A percentile compares a stretch with the other conserved stretches of the same genome.
Evolutionary conservation across 2,329 filamentous ascomycete genomes (phyloP).

Genomic region (Pseudomassariella vexata): DNA sequence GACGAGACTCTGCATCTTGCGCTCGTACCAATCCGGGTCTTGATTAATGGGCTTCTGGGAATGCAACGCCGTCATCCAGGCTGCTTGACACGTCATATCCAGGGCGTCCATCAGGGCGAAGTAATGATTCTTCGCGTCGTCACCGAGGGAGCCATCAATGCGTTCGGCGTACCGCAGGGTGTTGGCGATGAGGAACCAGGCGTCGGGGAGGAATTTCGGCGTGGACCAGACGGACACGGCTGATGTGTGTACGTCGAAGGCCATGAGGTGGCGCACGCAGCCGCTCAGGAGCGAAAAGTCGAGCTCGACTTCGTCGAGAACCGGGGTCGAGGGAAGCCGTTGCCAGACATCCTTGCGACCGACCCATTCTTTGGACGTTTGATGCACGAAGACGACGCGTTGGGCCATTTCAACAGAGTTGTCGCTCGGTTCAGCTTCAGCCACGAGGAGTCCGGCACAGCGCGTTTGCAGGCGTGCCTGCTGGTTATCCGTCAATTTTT

Average conservation of each 20-base stretch:
- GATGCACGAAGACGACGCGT: constrained; percentile 24
- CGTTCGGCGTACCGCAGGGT: constrained; percentile 22
- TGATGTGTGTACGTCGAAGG: constrained; percentile 17
- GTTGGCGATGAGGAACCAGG: constrained; percentile 24
- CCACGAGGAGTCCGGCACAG: constrained; percentile 21
- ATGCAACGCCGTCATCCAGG: constrained; percentile 20
- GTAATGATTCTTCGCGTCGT: constrained; percentile 13
- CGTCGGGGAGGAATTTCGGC: constrained; percentile 22
- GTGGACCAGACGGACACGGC: constrained; percentile 23
- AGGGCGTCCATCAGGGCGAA: constrained; percentile 22
- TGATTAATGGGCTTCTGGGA: constrained; percentile 23
- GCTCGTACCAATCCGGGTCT: constrained; percentile 24
- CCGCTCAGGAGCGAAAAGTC: constrained; percentile 22
- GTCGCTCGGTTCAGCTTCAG: constrained; percentile 15
- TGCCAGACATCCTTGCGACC: constrained; percentile 23
- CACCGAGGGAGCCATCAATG: constrained; percentile 15
- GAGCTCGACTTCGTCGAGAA: constrained; percentile 15
- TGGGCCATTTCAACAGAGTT: constrained; percentile 13
- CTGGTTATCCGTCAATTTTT: constrained; percentile 13
- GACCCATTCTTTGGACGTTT: constrained; percentile 26
- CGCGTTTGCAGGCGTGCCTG: constrained; percentile 14
- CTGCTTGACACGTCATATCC: constrained; percentile 19
- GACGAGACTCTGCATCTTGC: constrained; percentile 17
- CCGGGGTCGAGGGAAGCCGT: constrained; percentile 13
- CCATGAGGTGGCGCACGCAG: constrained; percentile 22